Base-by-base conservation (phyloP, 1,284 basidiomycete species). In the Meira nashicola region DNA sequence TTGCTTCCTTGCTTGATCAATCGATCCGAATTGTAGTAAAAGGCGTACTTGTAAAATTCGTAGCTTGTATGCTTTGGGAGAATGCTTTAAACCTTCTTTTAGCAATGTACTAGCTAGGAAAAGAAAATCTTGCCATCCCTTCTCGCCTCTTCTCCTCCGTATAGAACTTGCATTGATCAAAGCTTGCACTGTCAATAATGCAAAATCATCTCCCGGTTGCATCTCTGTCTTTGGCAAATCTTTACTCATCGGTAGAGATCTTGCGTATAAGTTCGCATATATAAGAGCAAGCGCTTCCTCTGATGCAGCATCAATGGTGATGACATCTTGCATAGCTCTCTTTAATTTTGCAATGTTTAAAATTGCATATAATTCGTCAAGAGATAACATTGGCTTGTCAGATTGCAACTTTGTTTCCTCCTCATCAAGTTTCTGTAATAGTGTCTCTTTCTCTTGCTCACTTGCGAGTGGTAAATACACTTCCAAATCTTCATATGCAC, bases 201-300 rank as follows among this genome's bases (percentile, higher is more conserved):
- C 87, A 33, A 93, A 82, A 69, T 93, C 92, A 70, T 94, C 92
- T 1, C 86, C 88, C 15, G 88, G 89, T 71, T 94, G 92, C 48
- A 92, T 82, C 68, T 94, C 91, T 0, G 89, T 89, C 3, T 82
- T 78, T 1, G 87, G 84, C 19, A 92, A 82, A 55, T 83, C 80
- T 53, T 80, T 79, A 47, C 81, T 90, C 2, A 90, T 80, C 15
- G 82, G 79, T 14, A 92, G 82, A 8, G 83, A 87, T 2, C 84
- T 80, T 37, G 86, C 77, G 70, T 91, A 92, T 50, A 83, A 82
- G 59, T 81, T 78, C 9, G 83, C 76, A 73, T 86, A 89, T 39
- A 82, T 74, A 25, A 79, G 25, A 19, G 65, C 28, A 25, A 57
- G 38, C 11, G 39, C 37, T 1, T 52, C 15, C 6, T 63, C 54